A percentile compares a stretch with the other conserved stretches of the same genome.
Evolutionary conservation across 805 yeast species (phyloP).

Genomic region (Ogataea saltuana): DNA sequence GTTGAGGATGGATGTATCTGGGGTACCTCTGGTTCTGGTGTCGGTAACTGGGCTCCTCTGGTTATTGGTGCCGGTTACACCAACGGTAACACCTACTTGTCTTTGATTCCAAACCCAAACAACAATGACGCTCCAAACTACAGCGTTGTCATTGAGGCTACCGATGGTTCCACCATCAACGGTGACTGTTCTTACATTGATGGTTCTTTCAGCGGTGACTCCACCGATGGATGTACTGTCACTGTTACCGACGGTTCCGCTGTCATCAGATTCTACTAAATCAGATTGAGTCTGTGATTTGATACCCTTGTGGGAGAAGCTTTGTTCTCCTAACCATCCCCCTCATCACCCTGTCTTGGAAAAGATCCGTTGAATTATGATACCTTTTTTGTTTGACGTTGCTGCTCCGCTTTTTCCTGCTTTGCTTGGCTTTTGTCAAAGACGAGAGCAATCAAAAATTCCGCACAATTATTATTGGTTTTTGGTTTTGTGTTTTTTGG

Average conservation of each 20-base stretch:
- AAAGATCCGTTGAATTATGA: neutral
- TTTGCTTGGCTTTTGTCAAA: slow-evolving; percentile 3
- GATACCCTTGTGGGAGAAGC: slow-evolving; percentile 10
- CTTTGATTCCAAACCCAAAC: slow-evolving; percentile 95
- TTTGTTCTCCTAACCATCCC: slow-evolving; percentile 1
- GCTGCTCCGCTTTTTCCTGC: neutral
- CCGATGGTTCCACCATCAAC: slow-evolving; percentile 36
- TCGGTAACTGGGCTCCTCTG: slow-evolving; percentile 99
- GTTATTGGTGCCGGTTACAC: slow-evolving; percentile 91
- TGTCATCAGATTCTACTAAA: slow-evolving; percentile 34
- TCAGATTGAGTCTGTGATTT: slow-evolving; percentile 4
- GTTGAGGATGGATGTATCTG: slow-evolving; percentile 91
- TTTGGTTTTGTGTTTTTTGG: neutral
- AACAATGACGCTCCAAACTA: slow-evolving; percentile 61
- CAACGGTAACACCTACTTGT: slow-evolving; percentile 72
- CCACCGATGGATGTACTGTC: slow-evolving; percentile 80
- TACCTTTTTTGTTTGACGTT: slow-evolving; percentile 1
- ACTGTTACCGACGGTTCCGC: slow-evolving; percentile 41
- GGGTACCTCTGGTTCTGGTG: slow-evolving; percentile 76
- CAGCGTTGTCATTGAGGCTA: slow-evolving; percentile 47
- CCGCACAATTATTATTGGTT: too few species aligned
- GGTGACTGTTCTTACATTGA: slow-evolving; percentile 46
- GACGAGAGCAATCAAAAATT: too few species aligned
- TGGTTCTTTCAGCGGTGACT: slow-evolving; percentile 52
- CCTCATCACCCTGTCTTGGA: too few species aligned